phyloP scores from a whole-genome alignment of 805 yeast species.

The Pichia paraexigua region DNA sequence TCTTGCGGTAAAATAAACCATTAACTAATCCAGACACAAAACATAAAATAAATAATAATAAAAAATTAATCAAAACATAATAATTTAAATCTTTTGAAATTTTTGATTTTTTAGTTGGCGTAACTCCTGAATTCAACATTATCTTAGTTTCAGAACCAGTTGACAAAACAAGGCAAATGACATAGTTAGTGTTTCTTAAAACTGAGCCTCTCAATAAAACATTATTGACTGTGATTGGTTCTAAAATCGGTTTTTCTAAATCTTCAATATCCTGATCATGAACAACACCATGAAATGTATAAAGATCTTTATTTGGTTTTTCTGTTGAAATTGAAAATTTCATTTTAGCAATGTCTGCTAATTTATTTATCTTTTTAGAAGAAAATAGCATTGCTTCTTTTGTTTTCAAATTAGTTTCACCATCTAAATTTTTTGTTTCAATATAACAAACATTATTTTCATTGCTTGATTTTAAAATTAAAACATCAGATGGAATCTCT shows the following conservation, averaged over 20 bases:
- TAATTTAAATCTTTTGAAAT: slow-evolving; percentile 59
- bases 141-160: slow-evolving; percentile 74
- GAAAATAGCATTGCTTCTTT: slow-evolving; percentile 50
- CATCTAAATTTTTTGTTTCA: slow-evolving; percentile 66
- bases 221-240: slow-evolving; percentile 55
- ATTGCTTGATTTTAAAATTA: slow-evolving; percentile 59
- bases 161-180: slow-evolving; percentile 62
- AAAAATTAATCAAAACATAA: slow-evolving; percentile 57
- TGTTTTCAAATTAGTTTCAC: slow-evolving; percentile 67
- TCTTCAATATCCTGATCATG: slow-evolving; percentile 24
- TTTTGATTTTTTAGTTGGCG: slow-evolving; percentile 65
- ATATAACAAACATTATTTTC: slow-evolving; percentile 58
- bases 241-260: slow-evolving; percentile 29
- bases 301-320: slow-evolving; percentile 59
- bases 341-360: slow-evolving; percentile 50
- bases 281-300: slow-evolving; percentile 56
- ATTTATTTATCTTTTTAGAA: slow-evolving; percentile 37
- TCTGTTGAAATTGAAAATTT: slow-evolving; percentile 62
- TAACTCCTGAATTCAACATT: slow-evolving; percentile 68
- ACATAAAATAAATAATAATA: slow-evolving; percentile 54
- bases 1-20: slow-evolving; percentile 49
- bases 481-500: slow-evolving; percentile 71
- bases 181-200: slow-evolving; percentile 71
- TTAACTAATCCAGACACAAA: slow-evolving; percentile 63
- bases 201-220: slow-evolving; percentile 65